Conservation (phyloP, 1,284 basidiomycete genomes). For the Fomes fomentarius region DNA sequence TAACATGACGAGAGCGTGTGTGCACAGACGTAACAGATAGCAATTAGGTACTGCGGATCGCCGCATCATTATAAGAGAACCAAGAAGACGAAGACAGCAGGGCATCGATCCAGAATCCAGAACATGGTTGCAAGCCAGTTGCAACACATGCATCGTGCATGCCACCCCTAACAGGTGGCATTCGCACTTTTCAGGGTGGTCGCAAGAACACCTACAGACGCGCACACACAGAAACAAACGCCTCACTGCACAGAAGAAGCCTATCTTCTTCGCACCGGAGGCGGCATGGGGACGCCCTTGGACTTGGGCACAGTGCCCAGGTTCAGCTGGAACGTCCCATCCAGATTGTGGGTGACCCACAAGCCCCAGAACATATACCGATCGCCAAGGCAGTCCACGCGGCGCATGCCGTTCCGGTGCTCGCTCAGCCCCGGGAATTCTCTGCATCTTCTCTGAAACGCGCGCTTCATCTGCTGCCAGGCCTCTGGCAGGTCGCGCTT, state of each 20-base stretch:
- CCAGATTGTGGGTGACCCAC: constrained; percentile 33
- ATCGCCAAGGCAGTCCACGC: constrained; percentile 42
- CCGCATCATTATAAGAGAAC: background rate
- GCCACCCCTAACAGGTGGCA: background rate
- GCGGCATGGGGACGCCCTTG: background rate
- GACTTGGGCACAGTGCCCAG: constrained; percentile 21
- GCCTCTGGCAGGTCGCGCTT: constrained; percentile 24
- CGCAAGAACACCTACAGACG: no score
- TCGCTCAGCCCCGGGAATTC: constrained; percentile 34
- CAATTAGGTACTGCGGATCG: background rate
- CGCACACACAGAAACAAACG: no score
- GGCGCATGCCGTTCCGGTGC: constrained; percentile 36
- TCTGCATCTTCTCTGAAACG: constrained; percentile 30
- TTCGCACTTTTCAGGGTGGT: no score
- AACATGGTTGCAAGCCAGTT: background rate
- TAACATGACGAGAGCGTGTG: background rate
- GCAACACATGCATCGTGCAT: background rate
- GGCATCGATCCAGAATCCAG: background rate
- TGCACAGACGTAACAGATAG: background rate
- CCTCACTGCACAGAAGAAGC: no score
- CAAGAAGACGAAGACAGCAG: background rate
- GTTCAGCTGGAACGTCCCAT: constrained; percentile 38
- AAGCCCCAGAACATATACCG: constrained; percentile 38
- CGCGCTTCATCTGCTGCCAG: constrained; percentile 26
- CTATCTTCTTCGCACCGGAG: no score